Conservation (phyloP, 1,139 yeast species). For the Lodderomyces elongisporus region DNA sequence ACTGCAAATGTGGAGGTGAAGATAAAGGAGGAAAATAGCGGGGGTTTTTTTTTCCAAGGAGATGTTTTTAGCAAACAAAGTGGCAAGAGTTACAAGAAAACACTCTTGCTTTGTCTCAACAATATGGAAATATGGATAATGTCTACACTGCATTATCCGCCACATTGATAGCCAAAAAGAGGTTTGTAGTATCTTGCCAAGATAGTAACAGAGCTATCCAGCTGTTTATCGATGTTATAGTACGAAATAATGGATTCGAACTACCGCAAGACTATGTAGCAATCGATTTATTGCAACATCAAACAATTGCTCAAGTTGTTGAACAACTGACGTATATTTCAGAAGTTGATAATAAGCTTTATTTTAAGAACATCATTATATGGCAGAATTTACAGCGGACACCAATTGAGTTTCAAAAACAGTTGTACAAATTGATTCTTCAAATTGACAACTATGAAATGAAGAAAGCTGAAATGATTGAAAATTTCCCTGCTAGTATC, state of each 20-base stretch:
- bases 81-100: too few species aligned
- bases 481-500: slow-evolving; percentile 6
- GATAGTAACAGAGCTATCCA: slow-evolving; percentile 9
- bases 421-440: slow-evolving; percentile 24
- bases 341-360: slow-evolving; percentile 5
- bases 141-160: slow-evolving; percentile 24
- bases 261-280: slow-evolving; percentile 12
- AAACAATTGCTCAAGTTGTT: slow-evolving; percentile 11
- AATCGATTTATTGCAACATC: slow-evolving; percentile 16
- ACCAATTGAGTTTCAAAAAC: slow-evolving; percentile 18
- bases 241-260: slow-evolving; percentile 9
- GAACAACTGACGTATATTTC: slow-evolving; percentile 8
- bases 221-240: slow-evolving; percentile 7
- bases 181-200: slow-evolving; percentile 20
- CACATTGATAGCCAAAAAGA: slow-evolving; percentile 18
- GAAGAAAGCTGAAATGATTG: slow-evolving; percentile 11
- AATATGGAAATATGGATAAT: too few species aligned
- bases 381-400: slow-evolving; percentile 25
- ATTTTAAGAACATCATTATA: slow-evolving; percentile 16
- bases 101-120: too few species aligned
- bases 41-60: too few species aligned
- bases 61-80: too few species aligned
- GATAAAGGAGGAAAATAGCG: too few species aligned
- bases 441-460: slow-evolving; percentile 29
- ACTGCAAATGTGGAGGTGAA: too few species aligned